Percentiles rank a stretch among this genome's conserved stretches.
Conservation (phyloP, 2,329 filamentous ascomycete species). For the Exophiala dermatitidis region DNA sequence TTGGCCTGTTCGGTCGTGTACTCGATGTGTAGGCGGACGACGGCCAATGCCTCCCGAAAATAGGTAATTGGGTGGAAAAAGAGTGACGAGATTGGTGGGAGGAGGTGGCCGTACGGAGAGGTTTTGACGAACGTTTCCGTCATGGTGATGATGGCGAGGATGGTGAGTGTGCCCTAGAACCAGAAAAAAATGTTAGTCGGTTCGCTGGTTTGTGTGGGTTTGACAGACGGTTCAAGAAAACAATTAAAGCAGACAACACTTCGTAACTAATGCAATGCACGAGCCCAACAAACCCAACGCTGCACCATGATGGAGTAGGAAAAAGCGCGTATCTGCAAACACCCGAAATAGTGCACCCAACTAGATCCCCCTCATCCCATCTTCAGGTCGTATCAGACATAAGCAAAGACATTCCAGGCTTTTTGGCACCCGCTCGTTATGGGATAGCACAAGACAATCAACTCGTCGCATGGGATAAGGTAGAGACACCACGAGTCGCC, state of each 20-base stretch:
- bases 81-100: constrained; percentile 64
- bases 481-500: no score
- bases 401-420: no score
- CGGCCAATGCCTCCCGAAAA: constrained; percentile 57
- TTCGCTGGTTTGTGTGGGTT: not conserved
- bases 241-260: not conserved
- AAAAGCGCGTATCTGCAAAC: no score
- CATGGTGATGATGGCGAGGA: constrained; percentile 29
- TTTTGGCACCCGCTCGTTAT: no score
- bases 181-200: not conserved
- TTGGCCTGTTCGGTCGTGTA: constrained; percentile 61
- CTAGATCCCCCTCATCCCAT: no score
- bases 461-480: no score
- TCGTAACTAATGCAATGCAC: not conserved
- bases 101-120: constrained; percentile 71
- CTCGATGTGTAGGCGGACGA: constrained; percentile 68
- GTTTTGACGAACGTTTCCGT: constrained; percentile 35
- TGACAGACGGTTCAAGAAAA: not conserved
- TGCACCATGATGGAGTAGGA: no score
- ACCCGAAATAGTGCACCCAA: no score
- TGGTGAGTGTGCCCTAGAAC: constrained; percentile 41
- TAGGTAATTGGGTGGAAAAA: constrained; percentile 63
- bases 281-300: no score
- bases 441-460: no score
- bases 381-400: no score